Evolutionary conservation across 2,329 filamentous ascomycete genomes (phyloP).

Genomic region (Fusarium sp.): DNA sequence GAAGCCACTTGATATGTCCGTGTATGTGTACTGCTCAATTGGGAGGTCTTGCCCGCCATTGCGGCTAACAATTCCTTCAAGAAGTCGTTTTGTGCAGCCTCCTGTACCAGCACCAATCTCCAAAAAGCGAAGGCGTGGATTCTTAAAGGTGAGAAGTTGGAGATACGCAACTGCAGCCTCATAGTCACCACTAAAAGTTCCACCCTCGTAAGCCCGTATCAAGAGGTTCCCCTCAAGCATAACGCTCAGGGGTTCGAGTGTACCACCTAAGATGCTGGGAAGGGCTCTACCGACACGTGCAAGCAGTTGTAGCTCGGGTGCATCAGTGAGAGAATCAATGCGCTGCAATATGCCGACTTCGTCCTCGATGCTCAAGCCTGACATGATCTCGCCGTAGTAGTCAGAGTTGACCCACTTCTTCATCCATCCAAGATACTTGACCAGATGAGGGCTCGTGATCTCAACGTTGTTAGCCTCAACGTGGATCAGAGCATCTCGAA

Average conservation of each 20-base stretch:
- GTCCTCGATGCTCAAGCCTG: background rate
- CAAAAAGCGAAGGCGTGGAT: slow-evolving; percentile 5
- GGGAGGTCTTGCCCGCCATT: background rate
- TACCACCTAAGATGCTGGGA: background rate
- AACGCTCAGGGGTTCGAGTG: slow-evolving; percentile 1
- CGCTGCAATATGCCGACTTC: background rate
- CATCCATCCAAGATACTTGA: slow-evolving; percentile 20
- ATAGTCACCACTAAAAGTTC: slow-evolving; percentile 15
- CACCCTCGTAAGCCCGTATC: slow-evolving; percentile 9
- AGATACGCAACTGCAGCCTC: slow-evolving; percentile 18
- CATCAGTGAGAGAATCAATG: background rate
- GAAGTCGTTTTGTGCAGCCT: slow-evolving; percentile 15
- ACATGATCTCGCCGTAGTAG: slow-evolving; percentile 10
- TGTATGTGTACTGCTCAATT: slow-evolving; percentile 12
- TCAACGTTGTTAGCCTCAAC: slow-evolving; percentile 9
- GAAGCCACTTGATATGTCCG: slow-evolving; percentile 15
- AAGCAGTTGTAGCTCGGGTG: slow-evolving; percentile 8
- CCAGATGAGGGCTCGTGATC: slow-evolving; percentile 8
- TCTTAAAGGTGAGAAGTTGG: slow-evolving; percentile 16
- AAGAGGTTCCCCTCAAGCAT: slow-evolving; percentile 8
- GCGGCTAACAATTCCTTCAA: background rate
- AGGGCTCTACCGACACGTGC: slow-evolving; percentile 10
- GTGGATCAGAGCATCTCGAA: slow-evolving; percentile 1
- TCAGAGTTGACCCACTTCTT: slow-evolving; percentile 13
- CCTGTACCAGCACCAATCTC: slow-evolving; percentile 12